phyloP scores from a whole-genome alignment of 2,329 filamentous ascomycete species.

The Periconia digitata region DNA sequence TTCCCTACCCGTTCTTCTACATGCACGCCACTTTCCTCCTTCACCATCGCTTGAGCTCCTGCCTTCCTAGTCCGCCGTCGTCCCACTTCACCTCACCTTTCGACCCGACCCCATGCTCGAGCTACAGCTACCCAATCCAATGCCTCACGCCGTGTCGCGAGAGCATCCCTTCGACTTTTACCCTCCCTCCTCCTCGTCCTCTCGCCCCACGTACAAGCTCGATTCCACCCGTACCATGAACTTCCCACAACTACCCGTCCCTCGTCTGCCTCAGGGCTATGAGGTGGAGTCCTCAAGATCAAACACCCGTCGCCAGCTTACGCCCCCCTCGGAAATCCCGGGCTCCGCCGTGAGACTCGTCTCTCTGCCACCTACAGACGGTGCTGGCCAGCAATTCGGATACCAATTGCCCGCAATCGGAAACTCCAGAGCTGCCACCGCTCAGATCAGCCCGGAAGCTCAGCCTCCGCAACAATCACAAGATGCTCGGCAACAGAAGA shows the following conservation, averaged over 20 bases:
- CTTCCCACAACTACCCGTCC: constrained; percentile 26
- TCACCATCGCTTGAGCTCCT: not conserved
- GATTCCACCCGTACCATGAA: constrained; percentile 30
- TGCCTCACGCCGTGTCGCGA: constrained; percentile 43
- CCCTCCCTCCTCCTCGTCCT: constrained; percentile 19
- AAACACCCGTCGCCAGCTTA: constrained; percentile 31
- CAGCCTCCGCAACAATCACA: constrained; percentile 14
- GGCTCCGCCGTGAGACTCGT: constrained; percentile 36
- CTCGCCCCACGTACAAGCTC: constrained; percentile 22
- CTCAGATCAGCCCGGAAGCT: constrained; percentile 25
- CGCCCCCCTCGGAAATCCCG: constrained; percentile 34
- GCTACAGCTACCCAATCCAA: constrained; percentile 44
- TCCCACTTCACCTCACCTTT: constrained; percentile 5
- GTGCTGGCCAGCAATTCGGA: constrained; percentile 31
- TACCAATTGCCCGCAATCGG: constrained; percentile 40
- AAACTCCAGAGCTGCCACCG: constrained; percentile 33
- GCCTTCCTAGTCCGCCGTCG: constrained; percentile 9
- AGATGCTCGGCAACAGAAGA: constrained; percentile 29
- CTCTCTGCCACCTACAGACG: constrained; percentile 29
- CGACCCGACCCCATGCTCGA: constrained; percentile 40
- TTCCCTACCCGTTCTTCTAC: not conserved
- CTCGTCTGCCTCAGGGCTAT: constrained; percentile 17
- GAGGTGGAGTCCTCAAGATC: constrained; percentile 24
- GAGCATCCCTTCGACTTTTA: constrained; percentile 39
- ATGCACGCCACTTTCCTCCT: constrained; percentile 1